Percentiles rank a stretch among this genome's conserved stretches.
Conservation (phyloP, 257 asterid species). For the Penstemon eatonii region DNA sequence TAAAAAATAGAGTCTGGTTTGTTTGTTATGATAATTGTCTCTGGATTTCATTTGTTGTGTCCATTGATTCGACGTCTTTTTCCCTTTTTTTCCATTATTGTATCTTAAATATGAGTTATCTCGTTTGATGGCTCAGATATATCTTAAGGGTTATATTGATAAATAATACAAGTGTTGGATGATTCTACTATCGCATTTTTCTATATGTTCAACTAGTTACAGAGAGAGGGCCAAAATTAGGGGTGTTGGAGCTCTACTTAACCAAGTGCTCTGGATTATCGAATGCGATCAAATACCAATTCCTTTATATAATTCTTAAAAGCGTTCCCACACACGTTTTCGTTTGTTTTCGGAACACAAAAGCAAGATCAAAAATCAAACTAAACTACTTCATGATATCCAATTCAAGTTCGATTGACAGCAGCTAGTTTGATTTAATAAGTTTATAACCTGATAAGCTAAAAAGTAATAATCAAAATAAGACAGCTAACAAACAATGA, state of each 20-base stretch:
- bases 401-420: too few relatives aligned
- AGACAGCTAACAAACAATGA: neutral
- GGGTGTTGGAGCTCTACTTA: neutral
- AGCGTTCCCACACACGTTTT: too few relatives aligned
- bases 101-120: conserved; percentile 30
- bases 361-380: too few relatives aligned
- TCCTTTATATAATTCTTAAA: neutral
- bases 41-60: conserved; percentile 12
- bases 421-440: too few relatives aligned
- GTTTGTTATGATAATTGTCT: neutral
- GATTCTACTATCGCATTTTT: conserved; percentile 14
- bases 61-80: neutral
- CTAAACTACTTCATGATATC: too few relatives aligned
- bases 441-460: too few relatives aligned
- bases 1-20: conserved; percentile 35
- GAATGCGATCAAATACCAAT: neutral
- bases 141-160: conserved; percentile 25
- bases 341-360: too few relatives aligned
- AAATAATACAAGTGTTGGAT: conserved; percentile 13
- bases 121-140: conserved; percentile 30
- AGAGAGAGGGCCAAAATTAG: neutral
- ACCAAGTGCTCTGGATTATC: neutral
- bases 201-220: neutral
- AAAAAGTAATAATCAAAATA: too few relatives aligned
- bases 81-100: conserved; percentile 8